A percentile compares a stretch with the other conserved stretches of the same genome.
These are phyloP conservation scores for Golubevia sp. DNA, from an alignment of 1,284 basidiomycete genomes.

Conservation along the genomic window DNA sequence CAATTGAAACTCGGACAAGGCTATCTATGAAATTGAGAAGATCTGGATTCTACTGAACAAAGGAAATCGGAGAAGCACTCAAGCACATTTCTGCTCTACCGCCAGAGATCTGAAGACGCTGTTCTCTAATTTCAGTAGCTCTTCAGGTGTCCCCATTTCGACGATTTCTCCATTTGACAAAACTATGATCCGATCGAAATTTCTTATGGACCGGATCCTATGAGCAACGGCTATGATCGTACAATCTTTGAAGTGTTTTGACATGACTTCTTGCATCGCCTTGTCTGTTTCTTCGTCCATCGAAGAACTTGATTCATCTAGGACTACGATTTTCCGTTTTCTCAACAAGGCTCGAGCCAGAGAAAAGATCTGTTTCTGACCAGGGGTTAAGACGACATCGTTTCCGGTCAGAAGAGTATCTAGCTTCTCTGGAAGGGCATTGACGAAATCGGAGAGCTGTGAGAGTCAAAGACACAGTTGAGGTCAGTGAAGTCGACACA, in stretches of 20 bases:
- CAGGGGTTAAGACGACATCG: slow-evolving; percentile 17
- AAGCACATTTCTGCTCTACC: slow-evolving; percentile 35
- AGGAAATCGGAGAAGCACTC: too few relatives aligned
- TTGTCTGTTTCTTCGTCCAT: slow-evolving; percentile 34
- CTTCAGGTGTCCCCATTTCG: slow-evolving; percentile 28
- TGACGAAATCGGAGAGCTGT: slow-evolving; percentile 31
- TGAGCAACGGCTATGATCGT: slow-evolving; percentile 44
- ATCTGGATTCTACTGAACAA: too few relatives aligned
- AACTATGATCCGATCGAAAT: slow-evolving; percentile 43
- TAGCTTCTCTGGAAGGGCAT: slow-evolving; percentile 26
- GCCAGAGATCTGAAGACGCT: slow-evolving; percentile 35
- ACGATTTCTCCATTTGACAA: slow-evolving; percentile 24
- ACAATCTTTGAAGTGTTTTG: slow-evolving; percentile 22
- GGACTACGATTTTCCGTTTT: slow-evolving; percentile 24
- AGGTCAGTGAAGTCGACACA: background rate
- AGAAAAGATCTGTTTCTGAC: slow-evolving; percentile 32
- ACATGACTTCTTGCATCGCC: slow-evolving; percentile 24
- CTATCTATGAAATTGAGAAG: too few relatives aligned
- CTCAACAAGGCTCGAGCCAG: slow-evolving; percentile 32
- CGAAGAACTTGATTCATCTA: slow-evolving; percentile 33
- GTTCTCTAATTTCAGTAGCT: slow-evolving; percentile 18
- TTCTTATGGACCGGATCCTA: slow-evolving; percentile 31
- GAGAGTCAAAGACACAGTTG: background rate
- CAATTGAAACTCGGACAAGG: too few relatives aligned
- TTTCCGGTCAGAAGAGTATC: slow-evolving; percentile 10